Conservation (phyloP, 2,329 filamentous ascomycete species). For the Nothomitra cinnamomea region DNA sequence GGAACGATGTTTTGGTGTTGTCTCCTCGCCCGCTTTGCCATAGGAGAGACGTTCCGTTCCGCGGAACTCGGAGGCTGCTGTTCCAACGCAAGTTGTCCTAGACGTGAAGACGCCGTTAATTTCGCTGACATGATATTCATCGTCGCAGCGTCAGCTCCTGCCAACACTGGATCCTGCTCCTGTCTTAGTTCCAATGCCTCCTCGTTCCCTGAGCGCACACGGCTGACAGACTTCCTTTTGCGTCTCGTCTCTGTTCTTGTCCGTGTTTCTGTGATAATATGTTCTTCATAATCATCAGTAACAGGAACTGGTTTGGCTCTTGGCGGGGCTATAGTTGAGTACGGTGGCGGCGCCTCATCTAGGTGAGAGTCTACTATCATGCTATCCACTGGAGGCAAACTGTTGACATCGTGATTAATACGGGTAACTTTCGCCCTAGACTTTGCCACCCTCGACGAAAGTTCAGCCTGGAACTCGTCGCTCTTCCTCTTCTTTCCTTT, state of each 20-base stretch:
- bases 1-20: background rate
- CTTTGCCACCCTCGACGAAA: constrained; percentile 14
- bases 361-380: constrained; percentile 10
- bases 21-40: background rate
- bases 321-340: constrained; percentile 15
- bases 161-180: background rate
- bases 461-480: constrained; percentile 20
- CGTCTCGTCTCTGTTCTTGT: constrained; percentile 3
- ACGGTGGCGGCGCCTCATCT: constrained; percentile 9
- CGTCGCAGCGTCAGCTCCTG: background rate
- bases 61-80: constrained; percentile 10
- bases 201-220: background rate
- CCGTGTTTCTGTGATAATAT: constrained; percentile 3
- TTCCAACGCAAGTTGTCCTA: background rate
- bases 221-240: constrained; percentile 1
- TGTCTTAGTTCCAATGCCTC: background rate
- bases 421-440: constrained; percentile 10
- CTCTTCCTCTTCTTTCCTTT: constrained; percentile 32
- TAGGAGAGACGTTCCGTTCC: constrained; percentile 5
- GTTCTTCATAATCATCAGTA: constrained; percentile 4
- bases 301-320: background rate
- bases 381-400: constrained; percentile 6
- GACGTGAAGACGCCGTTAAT: background rate
- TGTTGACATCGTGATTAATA: background rate
- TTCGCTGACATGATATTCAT: background rate